phyloP scores from a whole-genome alignment of 2,329 filamentous ascomycete genomes.

The Orbilia javanica region DNA sequence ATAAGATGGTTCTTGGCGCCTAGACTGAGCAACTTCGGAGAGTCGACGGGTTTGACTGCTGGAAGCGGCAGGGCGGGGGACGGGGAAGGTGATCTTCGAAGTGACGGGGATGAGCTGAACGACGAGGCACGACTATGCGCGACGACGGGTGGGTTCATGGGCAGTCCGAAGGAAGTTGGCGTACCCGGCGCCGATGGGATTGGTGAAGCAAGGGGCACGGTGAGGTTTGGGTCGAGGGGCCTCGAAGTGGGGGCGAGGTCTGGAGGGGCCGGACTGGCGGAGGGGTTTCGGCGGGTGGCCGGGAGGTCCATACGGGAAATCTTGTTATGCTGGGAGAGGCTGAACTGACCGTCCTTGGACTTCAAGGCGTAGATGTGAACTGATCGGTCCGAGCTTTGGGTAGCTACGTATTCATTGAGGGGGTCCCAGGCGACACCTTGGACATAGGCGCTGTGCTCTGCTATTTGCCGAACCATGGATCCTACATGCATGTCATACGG shows the following conservation, averaged over 20 bases:
- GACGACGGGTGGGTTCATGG: conserved; percentile 91
- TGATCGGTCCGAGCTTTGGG: conserved; percentile 96
- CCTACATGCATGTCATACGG: conserved; percentile 64
- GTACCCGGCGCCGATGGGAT: conserved; percentile 92
- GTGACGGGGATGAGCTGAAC: conserved; percentile 81
- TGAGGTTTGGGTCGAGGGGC: conserved; percentile 67
- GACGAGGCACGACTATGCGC: conserved; percentile 95
- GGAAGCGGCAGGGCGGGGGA: conserved; percentile 93
- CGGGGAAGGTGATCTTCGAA: conserved; percentile 88
- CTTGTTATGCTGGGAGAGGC: conserved; percentile 81
- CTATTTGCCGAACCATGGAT: conserved; percentile 86
- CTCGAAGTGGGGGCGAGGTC: conserved; percentile 77
- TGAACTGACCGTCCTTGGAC: conserved; percentile 96
- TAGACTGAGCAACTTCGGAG: conserved; percentile 79
- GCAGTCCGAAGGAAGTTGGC: conserved; percentile 85
- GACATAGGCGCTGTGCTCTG: conserved; percentile 97
- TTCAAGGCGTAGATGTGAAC: conserved; percentile 97
- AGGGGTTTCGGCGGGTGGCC: conserved; percentile 82
- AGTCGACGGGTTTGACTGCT: conserved; percentile 94
- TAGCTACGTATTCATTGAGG: conserved; percentile 96
- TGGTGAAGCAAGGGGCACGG: conserved; percentile 79
- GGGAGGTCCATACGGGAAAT: conserved; percentile 95
- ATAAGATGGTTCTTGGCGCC: conserved; percentile 87
- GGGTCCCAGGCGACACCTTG: conserved; percentile 99
- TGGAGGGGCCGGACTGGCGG: conserved; percentile 89